Percentiles rank a stretch among this genome's conserved stretches.
Conservation (phyloP, 495 filamentous ascomycete species). For the Penicillium samsonianum region DNA sequence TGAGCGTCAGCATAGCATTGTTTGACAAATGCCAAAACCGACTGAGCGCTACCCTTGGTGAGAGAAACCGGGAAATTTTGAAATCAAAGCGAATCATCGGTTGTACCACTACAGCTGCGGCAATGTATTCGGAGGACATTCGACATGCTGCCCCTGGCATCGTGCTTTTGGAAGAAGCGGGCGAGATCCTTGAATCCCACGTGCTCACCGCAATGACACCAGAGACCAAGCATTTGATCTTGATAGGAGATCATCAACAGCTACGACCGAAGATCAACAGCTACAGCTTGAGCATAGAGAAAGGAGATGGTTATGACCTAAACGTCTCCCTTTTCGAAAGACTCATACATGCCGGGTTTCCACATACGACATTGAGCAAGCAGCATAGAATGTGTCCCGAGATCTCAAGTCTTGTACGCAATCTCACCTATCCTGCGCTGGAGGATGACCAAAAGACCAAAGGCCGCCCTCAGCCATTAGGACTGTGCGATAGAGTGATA, state of each 20-base stretch:
- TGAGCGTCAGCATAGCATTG: constrained; percentile 37
- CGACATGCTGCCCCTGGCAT: constrained; percentile 31
- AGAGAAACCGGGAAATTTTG: constrained; percentile 50
- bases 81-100: constrained; percentile 63
- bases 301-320: constrained; percentile 67
- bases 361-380: constrained; percentile 56
- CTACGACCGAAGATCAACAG: constrained; percentile 71
- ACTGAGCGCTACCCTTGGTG: constrained; percentile 42
- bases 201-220: constrained; percentile 63
- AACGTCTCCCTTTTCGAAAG: constrained; percentile 75
- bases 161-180: constrained; percentile 72
- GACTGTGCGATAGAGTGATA: constrained; percentile 62
- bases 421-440: constrained; percentile 65
- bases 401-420: constrained; percentile 62
- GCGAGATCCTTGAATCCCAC: constrained; percentile 75
- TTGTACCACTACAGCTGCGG: constrained; percentile 75
- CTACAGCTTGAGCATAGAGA: constrained; percentile 64
- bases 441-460: constrained; percentile 57
- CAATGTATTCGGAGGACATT: constrained; percentile 60
- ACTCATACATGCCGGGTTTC: constrained; percentile 56
- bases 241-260: constrained; percentile 81
- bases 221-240: constrained; percentile 63
- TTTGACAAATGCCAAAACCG: constrained; percentile 47
- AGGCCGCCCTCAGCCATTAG: constrained; percentile 51
- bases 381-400: constrained; percentile 75